Conservation (phyloP, 2,329 filamentous ascomycete genomes). For the Aschersonia sp. region DNA sequence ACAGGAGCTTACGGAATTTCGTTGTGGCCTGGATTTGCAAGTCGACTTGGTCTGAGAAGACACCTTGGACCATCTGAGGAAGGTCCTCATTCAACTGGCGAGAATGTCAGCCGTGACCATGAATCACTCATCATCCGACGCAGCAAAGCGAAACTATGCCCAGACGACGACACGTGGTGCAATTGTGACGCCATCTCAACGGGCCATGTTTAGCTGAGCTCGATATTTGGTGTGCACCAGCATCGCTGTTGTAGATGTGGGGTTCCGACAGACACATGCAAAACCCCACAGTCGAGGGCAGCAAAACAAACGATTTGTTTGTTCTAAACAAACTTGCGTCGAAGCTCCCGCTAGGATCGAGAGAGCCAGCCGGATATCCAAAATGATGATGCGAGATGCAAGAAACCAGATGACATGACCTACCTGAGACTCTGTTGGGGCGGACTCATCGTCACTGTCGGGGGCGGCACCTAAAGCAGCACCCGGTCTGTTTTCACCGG, state of each 20-base stretch:
- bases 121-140: background rate
- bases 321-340: background rate
- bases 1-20: constrained; percentile 94
- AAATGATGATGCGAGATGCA: constrained; percentile 5
- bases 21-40: constrained; percentile 94
- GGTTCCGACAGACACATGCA: background rate
- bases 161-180: background rate
- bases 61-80: constrained; percentile 91
- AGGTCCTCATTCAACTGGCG: constrained; percentile 87
- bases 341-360: background rate
- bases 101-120: background rate
- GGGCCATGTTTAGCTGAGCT: too few species aligned
- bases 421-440: constrained; percentile 94
- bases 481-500: constrained; percentile 64
- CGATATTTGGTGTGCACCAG: background rate
- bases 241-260: background rate
- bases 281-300: background rate
- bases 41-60: constrained; percentile 98
- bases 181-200: background rate
- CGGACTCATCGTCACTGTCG: constrained; percentile 94
- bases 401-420: too few species aligned
- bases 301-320: background rate
- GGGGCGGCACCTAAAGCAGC: constrained; percentile 75
- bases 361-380: background rate
- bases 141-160: background rate